Evolutionary conservation across 2,329 filamentous ascomycete genomes (phyloP).

Genomic region (Aspergillus sp.): DNA sequence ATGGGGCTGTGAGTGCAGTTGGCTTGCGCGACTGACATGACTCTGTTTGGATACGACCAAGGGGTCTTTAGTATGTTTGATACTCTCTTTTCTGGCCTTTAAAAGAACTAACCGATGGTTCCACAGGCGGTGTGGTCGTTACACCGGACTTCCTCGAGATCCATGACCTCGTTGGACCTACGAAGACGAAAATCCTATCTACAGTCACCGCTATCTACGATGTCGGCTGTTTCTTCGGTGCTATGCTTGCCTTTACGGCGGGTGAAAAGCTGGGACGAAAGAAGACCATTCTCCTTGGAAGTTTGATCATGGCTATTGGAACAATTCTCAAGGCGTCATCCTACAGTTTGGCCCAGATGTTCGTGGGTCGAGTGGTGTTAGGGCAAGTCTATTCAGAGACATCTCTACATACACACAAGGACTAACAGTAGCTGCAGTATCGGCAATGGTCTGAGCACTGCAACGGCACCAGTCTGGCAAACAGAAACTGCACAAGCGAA

Average conservation of each 20-base stretch:
- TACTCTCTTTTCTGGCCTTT: not conserved
- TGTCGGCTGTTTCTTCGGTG: constrained; percentile 61
- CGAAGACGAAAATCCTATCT: constrained; percentile 33
- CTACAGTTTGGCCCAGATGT: constrained; percentile 49
- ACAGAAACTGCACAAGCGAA: constrained; percentile 49
- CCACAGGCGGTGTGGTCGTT: constrained; percentile 52
- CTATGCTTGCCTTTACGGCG: constrained; percentile 44
- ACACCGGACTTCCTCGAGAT: constrained; percentile 53
- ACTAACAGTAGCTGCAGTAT: not conserved
- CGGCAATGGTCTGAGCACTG: constrained; percentile 50
- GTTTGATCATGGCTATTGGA: constrained; percentile 50
- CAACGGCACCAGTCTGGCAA: constrained; percentile 52
- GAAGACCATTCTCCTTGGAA: constrained; percentile 48
- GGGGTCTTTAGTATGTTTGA: constrained; percentile 49
- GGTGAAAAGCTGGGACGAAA: constrained; percentile 51
- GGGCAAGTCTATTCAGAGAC: not conserved
- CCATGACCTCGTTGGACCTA: constrained; percentile 45
- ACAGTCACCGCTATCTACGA: constrained; percentile 60
- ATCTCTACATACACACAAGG: not conserved
- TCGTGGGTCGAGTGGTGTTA: constrained; percentile 49
- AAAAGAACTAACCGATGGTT: not conserved
- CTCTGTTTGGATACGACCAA: constrained; percentile 49
- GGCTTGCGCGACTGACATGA: constrained; percentile 52
- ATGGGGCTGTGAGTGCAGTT: not conserved
- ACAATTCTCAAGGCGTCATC: constrained; percentile 50